Evolutionary conservation across 2,329 filamentous ascomycete genomes (phyloP).

Genomic region (Colletotrichum phormii): DNA sequence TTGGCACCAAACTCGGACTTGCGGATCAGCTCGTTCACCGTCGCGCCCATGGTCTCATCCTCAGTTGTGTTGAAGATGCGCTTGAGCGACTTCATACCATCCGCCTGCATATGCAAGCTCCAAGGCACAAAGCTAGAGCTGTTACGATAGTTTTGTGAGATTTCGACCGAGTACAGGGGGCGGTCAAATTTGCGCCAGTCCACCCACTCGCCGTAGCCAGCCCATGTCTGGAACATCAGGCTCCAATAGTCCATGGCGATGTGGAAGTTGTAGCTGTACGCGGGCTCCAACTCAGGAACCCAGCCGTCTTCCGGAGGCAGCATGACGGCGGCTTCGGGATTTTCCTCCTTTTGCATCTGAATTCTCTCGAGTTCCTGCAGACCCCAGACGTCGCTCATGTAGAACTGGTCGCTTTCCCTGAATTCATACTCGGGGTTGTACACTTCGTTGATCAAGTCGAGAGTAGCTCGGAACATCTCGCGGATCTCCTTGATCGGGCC

Average conservation of each 20-base stretch:
- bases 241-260: conserved; percentile 55
- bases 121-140: conserved; percentile 45
- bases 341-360: conserved; percentile 41
- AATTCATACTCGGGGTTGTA: conserved; percentile 46
- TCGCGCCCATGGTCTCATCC: conserved; percentile 42
- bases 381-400: conserved; percentile 55
- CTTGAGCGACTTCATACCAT: conserved; percentile 44
- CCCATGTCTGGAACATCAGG: conserved; percentile 52
- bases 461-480: conserved; percentile 45
- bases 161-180: conserved; percentile 40
- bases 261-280: conserved; percentile 44
- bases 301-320: conserved; percentile 38
- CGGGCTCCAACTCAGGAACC: conserved; percentile 37
- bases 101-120: conserved; percentile 46
- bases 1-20: conserved; percentile 50
- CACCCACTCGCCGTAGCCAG: conserved; percentile 49
- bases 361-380: conserved; percentile 55
- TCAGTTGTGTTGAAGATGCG: conserved; percentile 46
- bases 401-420: conserved; percentile 56
- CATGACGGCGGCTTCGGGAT: conserved; percentile 34
- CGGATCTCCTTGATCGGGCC: conserved; percentile 50
- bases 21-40: conserved; percentile 46
- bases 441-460: conserved; percentile 46
- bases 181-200: conserved; percentile 48
- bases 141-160: conserved; percentile 38